Evolutionary conservation across 257 asterid species (phyloP), one percentile per base, ranked within the genome.

Genomic region (Solanum paucissectum): DNA sequence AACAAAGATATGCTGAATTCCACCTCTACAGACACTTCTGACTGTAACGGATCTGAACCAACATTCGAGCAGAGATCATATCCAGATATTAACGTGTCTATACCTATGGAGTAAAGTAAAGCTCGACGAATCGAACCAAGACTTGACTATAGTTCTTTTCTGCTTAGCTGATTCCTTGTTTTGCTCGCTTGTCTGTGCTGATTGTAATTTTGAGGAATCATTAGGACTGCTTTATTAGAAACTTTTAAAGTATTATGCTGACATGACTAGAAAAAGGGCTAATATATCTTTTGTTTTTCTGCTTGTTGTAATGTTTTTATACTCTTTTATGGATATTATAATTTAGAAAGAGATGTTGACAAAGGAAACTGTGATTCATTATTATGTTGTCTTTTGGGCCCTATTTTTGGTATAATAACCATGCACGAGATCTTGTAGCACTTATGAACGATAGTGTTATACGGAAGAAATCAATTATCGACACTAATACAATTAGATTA

Each of bases 71-170:
- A 90, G 90, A 91, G 94, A 88, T 90, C 93, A 23, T 93, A 93
- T 84, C 99, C 99, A 2, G 99, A 96, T 87, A 95, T 96, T 86
- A 94, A 96, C 87, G 83, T 95, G 46, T 93, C 96, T 5, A 89
- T 93, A 25, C 85, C 94, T 18, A 25, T 93, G 46, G 98, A 95
- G 81, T 49, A 49, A 49, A 49, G 60, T 94, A 69, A 55, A 42
- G 66, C 36, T 44, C 79, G 79, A 18, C 5, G 44, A 25, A 42
- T 46, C 40, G 40, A 23, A 42, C 27, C 38, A 46, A 73, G 46
- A 81, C 40, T 44, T 29, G 85, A 81, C 64, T 9, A 27, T 27
- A 44, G 84, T 79, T 44, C 25, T 79, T 25, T 33, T 72, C 44
- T 72, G 79, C 40, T 72, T 72, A 72, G 79, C 79, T 33, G 44